Conservation (phyloP, 805 yeast species). For the Yamadazyma paraphyllophila region DNA sequence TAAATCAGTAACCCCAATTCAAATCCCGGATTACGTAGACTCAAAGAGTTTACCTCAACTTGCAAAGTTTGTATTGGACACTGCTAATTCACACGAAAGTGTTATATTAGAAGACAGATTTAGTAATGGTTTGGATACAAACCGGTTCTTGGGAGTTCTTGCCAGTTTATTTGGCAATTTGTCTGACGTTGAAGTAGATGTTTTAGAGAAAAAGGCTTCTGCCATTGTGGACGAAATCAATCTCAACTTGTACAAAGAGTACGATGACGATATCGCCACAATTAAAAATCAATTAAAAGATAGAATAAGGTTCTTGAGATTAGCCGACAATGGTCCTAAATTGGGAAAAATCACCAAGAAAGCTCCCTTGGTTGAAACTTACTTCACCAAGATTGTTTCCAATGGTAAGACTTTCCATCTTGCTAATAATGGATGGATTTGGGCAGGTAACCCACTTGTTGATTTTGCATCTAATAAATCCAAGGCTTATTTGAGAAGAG, state of each 20-base stretch:
- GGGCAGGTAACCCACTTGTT: slow-evolving; percentile 93
- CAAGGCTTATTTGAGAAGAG: slow-evolving; percentile 82
- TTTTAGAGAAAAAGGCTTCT: slow-evolving; percentile 36
- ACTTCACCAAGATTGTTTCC: slow-evolving; percentile 71
- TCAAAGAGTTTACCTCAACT: slow-evolving; percentile 39
- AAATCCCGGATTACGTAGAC: slow-evolving; percentile 44
- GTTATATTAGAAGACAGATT: slow-evolving; percentile 51
- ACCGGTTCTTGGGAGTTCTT: slow-evolving; percentile 53
- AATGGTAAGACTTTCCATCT: slow-evolving; percentile 63
- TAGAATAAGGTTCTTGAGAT: slow-evolving; percentile 70
- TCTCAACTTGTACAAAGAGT: slow-evolving; percentile 63
- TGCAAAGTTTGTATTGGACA: slow-evolving; percentile 46
- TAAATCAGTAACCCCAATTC: slow-evolving; percentile 25
- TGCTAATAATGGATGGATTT: slow-evolving; percentile 98
- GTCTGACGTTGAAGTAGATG: slow-evolving; percentile 22
- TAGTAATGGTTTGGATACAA: slow-evolving; percentile 52
- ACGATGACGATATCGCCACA: slow-evolving; percentile 68
- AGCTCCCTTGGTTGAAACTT: slow-evolving; percentile 75
- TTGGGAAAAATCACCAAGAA: slow-evolving; percentile 56
- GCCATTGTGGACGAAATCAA: slow-evolving; percentile 75
- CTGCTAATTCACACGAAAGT: slow-evolving; percentile 37
- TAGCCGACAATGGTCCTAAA: slow-evolving; percentile 81
- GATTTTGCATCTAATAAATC: slow-evolving; percentile 86
- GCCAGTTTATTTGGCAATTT: slow-evolving; percentile 19
- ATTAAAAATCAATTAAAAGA: slow-evolving; percentile 70